phyloP scores from a whole-genome alignment of 495 filamentous ascomycete species.

The Annulohypoxylon moriforme region DNA sequence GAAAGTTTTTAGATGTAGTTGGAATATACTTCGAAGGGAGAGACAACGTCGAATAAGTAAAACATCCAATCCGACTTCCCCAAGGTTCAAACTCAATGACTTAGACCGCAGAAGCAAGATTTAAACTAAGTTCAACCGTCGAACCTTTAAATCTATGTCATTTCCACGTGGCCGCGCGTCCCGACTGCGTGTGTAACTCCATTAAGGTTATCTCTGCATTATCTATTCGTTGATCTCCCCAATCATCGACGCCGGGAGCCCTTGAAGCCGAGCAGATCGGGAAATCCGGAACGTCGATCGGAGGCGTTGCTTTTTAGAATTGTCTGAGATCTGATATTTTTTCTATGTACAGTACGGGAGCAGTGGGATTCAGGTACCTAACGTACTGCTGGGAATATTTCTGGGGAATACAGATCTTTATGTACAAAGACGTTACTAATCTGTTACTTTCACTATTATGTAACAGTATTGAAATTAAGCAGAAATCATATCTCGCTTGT shows the following conservation, averaged over 20 bases:
- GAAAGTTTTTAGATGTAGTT: background rate
- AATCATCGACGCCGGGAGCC: slow-evolving; percentile 2
- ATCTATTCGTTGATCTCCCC: background rate
- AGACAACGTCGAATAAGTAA: background rate
- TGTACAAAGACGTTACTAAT: background rate
- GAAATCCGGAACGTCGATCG: slow-evolving; percentile 1
- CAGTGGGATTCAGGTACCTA: background rate
- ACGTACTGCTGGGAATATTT: background rate
- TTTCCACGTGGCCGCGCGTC: slow-evolving; percentile 11
- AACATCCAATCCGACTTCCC: background rate
- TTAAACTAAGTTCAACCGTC: background rate
- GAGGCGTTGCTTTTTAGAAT: background rate
- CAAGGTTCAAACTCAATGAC: slow-evolving; percentile 1
- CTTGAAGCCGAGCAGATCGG: background rate
- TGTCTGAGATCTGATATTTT: slow-evolving; percentile 7
- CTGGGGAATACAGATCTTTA: background rate
- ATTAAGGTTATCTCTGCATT: slow-evolving; percentile 15
- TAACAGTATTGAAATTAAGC: too few relatives aligned
- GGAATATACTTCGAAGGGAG: slow-evolving; percentile 1
- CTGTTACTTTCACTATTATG: background rate
- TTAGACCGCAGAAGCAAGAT: background rate
- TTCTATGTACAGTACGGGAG: background rate
- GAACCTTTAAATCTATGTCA: background rate
- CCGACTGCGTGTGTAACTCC: background rate
- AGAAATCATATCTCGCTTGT: background rate